phyloP scores from a whole-genome alignment of 306 rosid species.

The Dalbergia cochinchinensis region DNA sequence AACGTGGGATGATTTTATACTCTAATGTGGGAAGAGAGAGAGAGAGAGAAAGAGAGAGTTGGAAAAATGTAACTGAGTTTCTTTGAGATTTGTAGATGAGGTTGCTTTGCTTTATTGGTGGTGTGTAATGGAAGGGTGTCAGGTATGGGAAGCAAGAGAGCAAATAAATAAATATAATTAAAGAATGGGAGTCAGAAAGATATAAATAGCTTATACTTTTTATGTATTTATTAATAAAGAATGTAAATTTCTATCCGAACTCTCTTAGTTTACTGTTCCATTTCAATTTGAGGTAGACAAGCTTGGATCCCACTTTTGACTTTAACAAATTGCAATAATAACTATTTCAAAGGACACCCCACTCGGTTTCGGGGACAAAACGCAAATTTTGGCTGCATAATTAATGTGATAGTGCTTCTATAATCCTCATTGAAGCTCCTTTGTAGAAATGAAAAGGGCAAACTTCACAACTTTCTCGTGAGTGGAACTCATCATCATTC shows the following conservation, averaged over 20 bases:
- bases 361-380: too few relatives aligned
- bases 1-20: slow-evolving; percentile 40
- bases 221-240: too few relatives aligned
- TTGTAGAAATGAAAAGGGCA: too few relatives aligned
- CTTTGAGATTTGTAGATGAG: not conserved
- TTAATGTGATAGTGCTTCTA: too few relatives aligned
- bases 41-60: not conserved
- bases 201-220: too few relatives aligned
- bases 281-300: not conserved
- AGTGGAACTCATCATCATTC: too few relatives aligned
- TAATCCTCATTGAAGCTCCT: too few relatives aligned
- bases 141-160: slow-evolving; percentile 18
- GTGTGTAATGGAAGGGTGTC: slow-evolving; percentile 50
- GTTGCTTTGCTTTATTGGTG: slow-evolving; percentile 33
- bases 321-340: too few relatives aligned
- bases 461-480: too few relatives aligned
- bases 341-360: not conserved
- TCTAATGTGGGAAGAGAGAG: not conserved
- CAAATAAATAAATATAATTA: not conserved
- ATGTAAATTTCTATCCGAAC: not conserved
- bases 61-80: too few relatives aligned
- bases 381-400: too few relatives aligned
- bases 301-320: not conserved
- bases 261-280: too few relatives aligned
- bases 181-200: slow-evolving; percentile 8